phyloP scores from a whole-genome alignment of 2,329 filamentous ascomycete genomes.

The Curvularia hawaiiensis region DNA sequence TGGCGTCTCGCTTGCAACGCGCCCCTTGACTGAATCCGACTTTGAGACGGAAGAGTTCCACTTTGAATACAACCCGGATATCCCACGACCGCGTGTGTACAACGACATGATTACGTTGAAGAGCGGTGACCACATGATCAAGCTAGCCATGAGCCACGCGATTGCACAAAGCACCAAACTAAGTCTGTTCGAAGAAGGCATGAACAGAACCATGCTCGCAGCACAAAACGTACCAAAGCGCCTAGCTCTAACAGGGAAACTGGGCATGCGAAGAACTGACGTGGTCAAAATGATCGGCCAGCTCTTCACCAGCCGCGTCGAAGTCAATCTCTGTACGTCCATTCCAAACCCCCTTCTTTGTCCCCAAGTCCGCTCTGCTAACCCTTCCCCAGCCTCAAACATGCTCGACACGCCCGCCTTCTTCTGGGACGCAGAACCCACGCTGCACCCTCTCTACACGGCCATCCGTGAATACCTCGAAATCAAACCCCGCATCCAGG shows the following conservation, averaged over 20 bases:
- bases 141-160: constrained; percentile 94
- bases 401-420: constrained; percentile 96
- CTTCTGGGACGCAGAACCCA: constrained; percentile 98
- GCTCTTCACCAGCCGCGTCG: constrained; percentile 91
- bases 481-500: constrained; percentile 93
- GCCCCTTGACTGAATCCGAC: constrained; percentile 83
- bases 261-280: constrained; percentile 90
- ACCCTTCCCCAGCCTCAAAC: constrained; percentile 71
- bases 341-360: neutral
- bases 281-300: constrained; percentile 90
- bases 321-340: constrained; percentile 92
- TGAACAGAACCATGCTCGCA: constrained; percentile 91
- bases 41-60: constrained; percentile 99
- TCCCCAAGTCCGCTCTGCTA: no score
- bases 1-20: constrained; percentile 71
- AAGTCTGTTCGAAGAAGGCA: constrained; percentile 93
- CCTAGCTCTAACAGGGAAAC: constrained; percentile 83
- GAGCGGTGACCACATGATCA: constrained; percentile 98
- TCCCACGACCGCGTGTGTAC: constrained; percentile 88
- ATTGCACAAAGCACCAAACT: constrained; percentile 97
- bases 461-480: constrained; percentile 97
- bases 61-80: constrained; percentile 90
- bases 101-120: constrained; percentile 99
- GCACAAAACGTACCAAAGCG: constrained; percentile 91
- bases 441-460: constrained; percentile 89